Conservation (phyloP, 2,329 filamentous ascomycete genomes). For the Cladophialophora carrionii region DNA sequence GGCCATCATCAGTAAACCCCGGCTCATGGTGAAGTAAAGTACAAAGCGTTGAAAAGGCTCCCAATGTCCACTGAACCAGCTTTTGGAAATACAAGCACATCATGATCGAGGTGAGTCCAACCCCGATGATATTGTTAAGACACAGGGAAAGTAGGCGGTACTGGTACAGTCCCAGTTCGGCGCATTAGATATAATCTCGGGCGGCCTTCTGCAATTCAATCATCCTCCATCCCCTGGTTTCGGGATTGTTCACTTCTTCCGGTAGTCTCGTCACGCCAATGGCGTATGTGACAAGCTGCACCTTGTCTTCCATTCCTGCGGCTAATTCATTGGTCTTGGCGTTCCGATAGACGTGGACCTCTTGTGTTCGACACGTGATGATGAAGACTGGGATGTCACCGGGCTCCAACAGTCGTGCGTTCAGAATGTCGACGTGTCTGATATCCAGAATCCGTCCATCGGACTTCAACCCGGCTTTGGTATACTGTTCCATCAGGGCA, state of each 20-base stretch:
- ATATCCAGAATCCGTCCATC: constrained; percentile 96
- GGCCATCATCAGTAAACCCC: not conserved
- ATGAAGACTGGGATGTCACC: constrained; percentile 81
- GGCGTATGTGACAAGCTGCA: constrained; percentile 96
- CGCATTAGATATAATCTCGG: constrained; percentile 73
- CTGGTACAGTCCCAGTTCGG: not conserved
- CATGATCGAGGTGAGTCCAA: constrained; percentile 17
- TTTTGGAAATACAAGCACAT: constrained; percentile 22
- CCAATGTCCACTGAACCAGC: constrained; percentile 5
- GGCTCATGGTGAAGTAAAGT: constrained; percentile 8
- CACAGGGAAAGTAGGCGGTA: not conserved
- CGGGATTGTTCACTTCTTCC: constrained; percentile 94
- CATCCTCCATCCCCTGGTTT: constrained; percentile 94
- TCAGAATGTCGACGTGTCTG: constrained; percentile 77
- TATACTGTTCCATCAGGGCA: constrained; percentile 95
- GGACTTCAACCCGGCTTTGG: constrained; percentile 86
- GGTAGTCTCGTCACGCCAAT: constrained; percentile 93
- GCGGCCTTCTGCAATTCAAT: constrained; percentile 99
- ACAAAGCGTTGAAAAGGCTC: constrained; percentile 16
- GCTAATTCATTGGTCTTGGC: constrained; percentile 86
- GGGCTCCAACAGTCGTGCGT: constrained; percentile 53
- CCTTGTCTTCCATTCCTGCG: constrained; percentile 97
- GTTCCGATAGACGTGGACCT: constrained; percentile 96
- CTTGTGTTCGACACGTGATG: constrained; percentile 92
- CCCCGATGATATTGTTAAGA: constrained; percentile 9